Conservation (phyloP, 345 rosid species). For the Bruguiera sexangula region DNA sequence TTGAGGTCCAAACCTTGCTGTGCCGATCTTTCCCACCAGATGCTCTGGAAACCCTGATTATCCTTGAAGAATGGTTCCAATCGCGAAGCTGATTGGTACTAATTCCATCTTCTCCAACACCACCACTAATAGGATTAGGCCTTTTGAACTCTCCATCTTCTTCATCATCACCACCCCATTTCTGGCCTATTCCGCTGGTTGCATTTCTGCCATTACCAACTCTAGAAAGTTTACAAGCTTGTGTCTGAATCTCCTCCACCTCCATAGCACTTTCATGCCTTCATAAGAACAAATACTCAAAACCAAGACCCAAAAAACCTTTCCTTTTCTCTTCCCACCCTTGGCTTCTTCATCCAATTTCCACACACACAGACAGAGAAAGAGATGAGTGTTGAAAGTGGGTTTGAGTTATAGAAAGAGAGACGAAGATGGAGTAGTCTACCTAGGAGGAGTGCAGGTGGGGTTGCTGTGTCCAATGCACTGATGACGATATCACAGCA, state of each 20-base stretch:
- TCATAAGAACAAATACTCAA: constrained; percentile 20
- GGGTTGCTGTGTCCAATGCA: constrained; percentile 50
- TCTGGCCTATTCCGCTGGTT: constrained; percentile 34
- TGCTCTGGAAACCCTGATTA: constrained; percentile 93
- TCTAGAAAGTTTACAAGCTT: constrained; percentile 54
- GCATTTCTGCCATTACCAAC: constrained; percentile 42
- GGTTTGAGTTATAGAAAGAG: constrained; percentile 6
- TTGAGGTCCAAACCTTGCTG: constrained; percentile 94
- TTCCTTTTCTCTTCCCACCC: constrained; percentile 7
- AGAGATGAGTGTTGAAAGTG: constrained; percentile 8
- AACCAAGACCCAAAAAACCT: constrained; percentile 15
- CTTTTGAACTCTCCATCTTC: constrained; percentile 53
- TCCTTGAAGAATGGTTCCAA: constrained; percentile 75
- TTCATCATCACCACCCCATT: constrained; percentile 37
- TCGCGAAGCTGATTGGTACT: constrained; percentile 44
- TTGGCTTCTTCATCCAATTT: neutral
- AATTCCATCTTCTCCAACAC: constrained; percentile 5
- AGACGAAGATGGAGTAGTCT: neutral
- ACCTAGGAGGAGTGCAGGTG: constrained; percentile 26
- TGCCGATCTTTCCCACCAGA: constrained; percentile 98
- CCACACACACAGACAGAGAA: neutral
- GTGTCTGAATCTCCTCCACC: constrained; percentile 68
- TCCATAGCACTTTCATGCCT: constrained; percentile 92
- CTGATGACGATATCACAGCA: constrained; percentile 52
- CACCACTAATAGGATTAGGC: constrained; percentile 18